Percentiles rank a stretch among this genome's conserved stretches.
phyloP scores from a whole-genome alignment of 2,329 filamentous ascomycete species.

The Diaporthe australafricana region DNA sequence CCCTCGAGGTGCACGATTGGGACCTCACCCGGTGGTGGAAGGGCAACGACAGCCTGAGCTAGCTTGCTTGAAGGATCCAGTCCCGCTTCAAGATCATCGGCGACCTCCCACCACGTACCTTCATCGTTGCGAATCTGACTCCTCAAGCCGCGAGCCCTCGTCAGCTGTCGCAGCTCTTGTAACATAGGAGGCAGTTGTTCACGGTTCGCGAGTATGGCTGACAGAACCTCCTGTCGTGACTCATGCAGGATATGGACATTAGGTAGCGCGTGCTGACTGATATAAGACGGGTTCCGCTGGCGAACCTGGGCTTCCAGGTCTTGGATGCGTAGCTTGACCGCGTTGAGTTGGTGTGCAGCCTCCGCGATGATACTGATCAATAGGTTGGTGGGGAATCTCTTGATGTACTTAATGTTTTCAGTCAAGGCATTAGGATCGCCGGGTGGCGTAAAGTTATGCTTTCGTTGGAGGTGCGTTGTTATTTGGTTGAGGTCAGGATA shows the following conservation, averaged over 20 bases:
- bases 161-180: constrained; percentile 26
- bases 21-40: background rate
- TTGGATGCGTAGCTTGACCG: constrained; percentile 19
- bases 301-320: constrained; percentile 11
- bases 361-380: constrained; percentile 8
- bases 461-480: constrained; percentile 20
- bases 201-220: background rate
- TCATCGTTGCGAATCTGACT: constrained; percentile 19
- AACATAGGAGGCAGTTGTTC: background rate
- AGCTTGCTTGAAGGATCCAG: constrained; percentile 10
- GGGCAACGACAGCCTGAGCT: constrained; percentile 3
- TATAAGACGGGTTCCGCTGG: background rate
- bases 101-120: constrained; percentile 28
- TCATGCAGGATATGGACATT: constrained; percentile 1
- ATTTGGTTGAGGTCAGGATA: constrained; percentile 6
- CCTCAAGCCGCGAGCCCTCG: constrained; percentile 5
- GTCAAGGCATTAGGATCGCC: constrained; percentile 16
- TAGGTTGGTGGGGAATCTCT: background rate
- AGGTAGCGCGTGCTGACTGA: constrained; percentile 8
- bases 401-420: constrained; percentile 14
- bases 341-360: constrained; percentile 18
- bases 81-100: constrained; percentile 28
- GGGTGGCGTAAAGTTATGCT: constrained; percentile 14
- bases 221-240: background rate
- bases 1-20: constrained; percentile 1